Evolutionary conservation across 2,329 filamentous ascomycete species (phyloP), one percentile per base, ranked within the genome.

Genomic region (Dactylellina parvicollis): DNA sequence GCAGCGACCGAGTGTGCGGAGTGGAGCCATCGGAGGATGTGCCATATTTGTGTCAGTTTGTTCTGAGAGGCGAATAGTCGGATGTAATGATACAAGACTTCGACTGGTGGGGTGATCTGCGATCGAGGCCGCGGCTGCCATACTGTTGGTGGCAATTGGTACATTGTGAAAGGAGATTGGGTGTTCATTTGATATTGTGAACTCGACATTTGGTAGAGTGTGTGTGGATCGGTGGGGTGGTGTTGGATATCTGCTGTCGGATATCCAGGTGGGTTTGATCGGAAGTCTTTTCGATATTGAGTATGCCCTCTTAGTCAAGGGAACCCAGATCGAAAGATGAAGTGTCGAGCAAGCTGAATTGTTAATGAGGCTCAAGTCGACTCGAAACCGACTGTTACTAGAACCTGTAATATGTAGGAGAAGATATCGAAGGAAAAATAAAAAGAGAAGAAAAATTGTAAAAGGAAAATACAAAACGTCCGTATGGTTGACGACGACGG

Each of bases 1-100:
- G 56, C 62, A 14, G 70, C 70, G 55, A 69, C 44, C 22, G 70
- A 62, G 50, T 69, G 59, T 16, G 64, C 70, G 3, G 70, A 56
- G 20, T 74, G 70, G 16, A 74, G 62, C 70, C 70, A 74, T 47
- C 62, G 47, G 14, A 74, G 62, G 32, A 69, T 47, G 18, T 74
- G 70, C 70, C 70, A 74, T 56, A 57, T 56, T 26, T 69, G 62
- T 18, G 57, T 52, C 30, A 69, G 49, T 36, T 74, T 74, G 26
- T 74, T 74, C 47, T 74, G 70, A 30, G 49, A 62, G 40, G 62
- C 61, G 42, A 74, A 74, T 12, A 74, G 54, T 62, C 70, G 70
- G 38, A 74, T 38, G 49, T 74, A 69, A 42, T 74, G 70, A 49
- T 74, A 74, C 10, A 74, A 42, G 14, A 74, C 57, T 56, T 74